phyloP scores from a whole-genome alignment of 2,329 filamentous ascomycete genomes.

The Phoma sp. region DNA sequence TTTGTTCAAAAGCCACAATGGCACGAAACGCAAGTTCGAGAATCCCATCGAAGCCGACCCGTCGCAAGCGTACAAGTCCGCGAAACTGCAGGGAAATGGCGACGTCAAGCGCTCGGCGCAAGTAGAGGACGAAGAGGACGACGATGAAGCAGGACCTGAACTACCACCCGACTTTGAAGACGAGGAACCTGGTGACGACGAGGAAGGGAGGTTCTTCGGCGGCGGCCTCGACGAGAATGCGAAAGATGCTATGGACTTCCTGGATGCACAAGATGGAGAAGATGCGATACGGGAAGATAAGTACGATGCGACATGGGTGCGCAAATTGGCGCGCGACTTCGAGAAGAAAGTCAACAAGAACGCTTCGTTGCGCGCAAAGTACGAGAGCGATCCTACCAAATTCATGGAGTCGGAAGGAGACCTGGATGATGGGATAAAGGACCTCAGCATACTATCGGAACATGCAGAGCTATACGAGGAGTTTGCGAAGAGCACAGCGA shows the following conservation, averaged over 20 bases:
- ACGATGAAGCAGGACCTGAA: conserved; percentile 60
- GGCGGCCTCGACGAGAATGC: conserved; percentile 85
- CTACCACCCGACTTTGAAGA: conserved; percentile 63
- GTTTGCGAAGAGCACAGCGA: conserved; percentile 77
- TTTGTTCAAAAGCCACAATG: conserved; percentile 65
- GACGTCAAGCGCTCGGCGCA: conserved; percentile 59
- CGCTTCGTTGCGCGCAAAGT: conserved; percentile 84
- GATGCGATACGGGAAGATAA: conserved; percentile 69
- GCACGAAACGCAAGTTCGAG: conserved; percentile 68
- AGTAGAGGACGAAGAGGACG: conserved; percentile 57
- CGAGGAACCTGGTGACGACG: conserved; percentile 69
- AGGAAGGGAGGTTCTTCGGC: conserved; percentile 95
- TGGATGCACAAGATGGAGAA: conserved; percentile 71
- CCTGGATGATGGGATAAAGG: conserved; percentile 83
- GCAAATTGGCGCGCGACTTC: conserved; percentile 80
- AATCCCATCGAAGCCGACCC: conserved; percentile 61
- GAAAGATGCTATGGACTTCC: conserved; percentile 83
- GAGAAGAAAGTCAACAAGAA: conserved; percentile 93
- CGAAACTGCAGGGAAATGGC: conserved; percentile 60
- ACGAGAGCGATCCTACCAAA: conserved; percentile 79
- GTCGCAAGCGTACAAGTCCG: conserved; percentile 67
- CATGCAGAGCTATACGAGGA: conserved; percentile 84
- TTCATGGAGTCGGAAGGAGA: conserved; percentile 89
- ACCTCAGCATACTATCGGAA: conserved; percentile 83
- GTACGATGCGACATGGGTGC: conserved; percentile 84